Percentiles rank a stretch among this genome's conserved stretches.
Conservation (phyloP, 768 basidiomycete species). For the Leucosporidium scottii region DNA sequence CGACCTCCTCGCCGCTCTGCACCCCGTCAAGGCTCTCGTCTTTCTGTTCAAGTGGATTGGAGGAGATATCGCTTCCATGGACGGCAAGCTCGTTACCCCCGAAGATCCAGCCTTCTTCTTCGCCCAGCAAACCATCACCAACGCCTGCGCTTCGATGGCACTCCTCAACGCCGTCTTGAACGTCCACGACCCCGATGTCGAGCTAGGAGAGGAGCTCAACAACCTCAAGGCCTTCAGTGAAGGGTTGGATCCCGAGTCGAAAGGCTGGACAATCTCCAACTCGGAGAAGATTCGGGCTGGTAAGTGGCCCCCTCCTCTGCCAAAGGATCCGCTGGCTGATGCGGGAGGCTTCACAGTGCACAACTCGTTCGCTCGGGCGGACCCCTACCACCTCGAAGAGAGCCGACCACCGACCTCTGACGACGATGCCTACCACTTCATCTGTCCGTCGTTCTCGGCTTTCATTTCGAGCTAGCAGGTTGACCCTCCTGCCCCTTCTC, state of each 20-base stretch:
- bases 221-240: slow-evolving; percentile 29
- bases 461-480: not conserved
- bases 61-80: slow-evolving; percentile 35
- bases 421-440: slow-evolving; percentile 93
- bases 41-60: slow-evolving; percentile 98
- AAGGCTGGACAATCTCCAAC: slow-evolving; percentile 43
- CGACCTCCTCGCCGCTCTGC: slow-evolving; percentile 48
- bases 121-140: slow-evolving; percentile 67
- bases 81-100: slow-evolving; percentile 41
- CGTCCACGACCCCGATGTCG: slow-evolving; percentile 18
- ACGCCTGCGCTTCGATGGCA: slow-evolving; percentile 60
- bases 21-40: slow-evolving; percentile 73
- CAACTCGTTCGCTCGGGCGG: slow-evolving; percentile 86
- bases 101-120: slow-evolving; percentile 56
- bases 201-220: slow-evolving; percentile 26
- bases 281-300: slow-evolving; percentile 46
- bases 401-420: slow-evolving; percentile 50
- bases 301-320: too few relatives aligned
- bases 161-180: slow-evolving; percentile 32
- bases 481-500: not conserved
- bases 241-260: slow-evolving; percentile 65
- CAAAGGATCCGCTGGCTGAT: too few relatives aligned
- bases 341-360: slow-evolving; percentile 62
- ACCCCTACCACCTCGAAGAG: slow-evolving; percentile 77
- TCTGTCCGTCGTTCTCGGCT: slow-evolving; percentile 39